Evolutionary conservation across 371 early-diverging fungal species (phyloP).

Genomic region (Saksenaea vasiformis): DNA sequence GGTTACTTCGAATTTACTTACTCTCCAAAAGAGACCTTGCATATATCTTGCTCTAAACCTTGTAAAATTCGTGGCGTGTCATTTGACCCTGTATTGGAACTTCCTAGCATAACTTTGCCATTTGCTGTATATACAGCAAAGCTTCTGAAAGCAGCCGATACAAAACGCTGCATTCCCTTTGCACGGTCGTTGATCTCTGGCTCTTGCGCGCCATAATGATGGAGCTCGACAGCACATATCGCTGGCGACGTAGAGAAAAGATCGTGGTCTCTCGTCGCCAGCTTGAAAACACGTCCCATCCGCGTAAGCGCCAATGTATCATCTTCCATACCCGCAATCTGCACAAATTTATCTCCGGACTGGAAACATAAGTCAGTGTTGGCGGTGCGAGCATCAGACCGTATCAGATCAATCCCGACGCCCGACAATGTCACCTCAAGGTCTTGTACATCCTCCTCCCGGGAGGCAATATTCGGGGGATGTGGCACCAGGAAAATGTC

Average conservation of each 20-base stretch:
- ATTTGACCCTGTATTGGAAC: constrained; percentile 2
- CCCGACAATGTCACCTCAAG: not conserved
- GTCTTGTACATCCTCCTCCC: not conserved
- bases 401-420: not conserved
- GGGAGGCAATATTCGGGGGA: constrained; percentile 15
- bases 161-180: constrained; percentile 13
- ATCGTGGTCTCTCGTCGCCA: not conserved
- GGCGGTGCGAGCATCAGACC: not conserved
- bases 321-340: constrained; percentile 13
- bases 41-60: constrained; percentile 15
- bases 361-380: not conserved
- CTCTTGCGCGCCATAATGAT: constrained; percentile 10
- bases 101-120: constrained; percentile 20
- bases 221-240: constrained; percentile 7
- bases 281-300: constrained; percentile 15
- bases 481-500: constrained; percentile 23
- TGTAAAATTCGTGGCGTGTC: constrained; percentile 5
- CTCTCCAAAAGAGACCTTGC: constrained; percentile 37
- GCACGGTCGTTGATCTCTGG: constrained; percentile 8
- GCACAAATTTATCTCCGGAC: constrained; percentile 12
- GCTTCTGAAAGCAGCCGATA: constrained; percentile 18
- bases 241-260: constrained; percentile 7
- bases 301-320: constrained; percentile 20
- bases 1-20: constrained; percentile 1
- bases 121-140: constrained; percentile 25